Evolutionary conservation across 2,329 filamentous ascomycete species (phyloP).

Genomic region (Monilinia polystroma): DNA sequence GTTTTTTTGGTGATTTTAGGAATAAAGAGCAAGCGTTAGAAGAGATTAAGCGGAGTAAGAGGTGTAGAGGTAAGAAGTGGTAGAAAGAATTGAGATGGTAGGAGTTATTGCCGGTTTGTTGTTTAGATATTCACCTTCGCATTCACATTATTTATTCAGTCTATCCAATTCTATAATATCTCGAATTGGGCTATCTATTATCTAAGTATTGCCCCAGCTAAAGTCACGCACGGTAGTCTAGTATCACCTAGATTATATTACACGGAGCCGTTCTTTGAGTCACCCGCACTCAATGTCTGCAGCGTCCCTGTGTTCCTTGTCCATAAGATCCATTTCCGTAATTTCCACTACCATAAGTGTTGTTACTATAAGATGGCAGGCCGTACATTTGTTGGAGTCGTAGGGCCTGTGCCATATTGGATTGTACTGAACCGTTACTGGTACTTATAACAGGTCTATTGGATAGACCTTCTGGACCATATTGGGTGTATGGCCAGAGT

Average conservation of each 20-base stretch:
- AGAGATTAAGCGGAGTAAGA: too few species aligned
- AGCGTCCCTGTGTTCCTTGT: neutral
- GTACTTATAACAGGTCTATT: slow-evolving; percentile 1
- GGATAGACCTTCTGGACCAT: neutral
- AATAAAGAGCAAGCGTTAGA: neutral
- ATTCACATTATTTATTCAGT: neutral
- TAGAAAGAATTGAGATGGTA: neutral
- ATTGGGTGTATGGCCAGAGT: neutral
- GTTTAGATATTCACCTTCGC: neutral
- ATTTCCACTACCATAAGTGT: neutral
- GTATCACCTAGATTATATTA: neutral
- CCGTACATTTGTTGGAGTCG: neutral
- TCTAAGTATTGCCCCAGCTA: neutral
- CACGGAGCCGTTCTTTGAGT: neutral
- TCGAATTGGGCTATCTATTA: neutral
- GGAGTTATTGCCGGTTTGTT: too few species aligned
- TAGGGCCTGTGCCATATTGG: neutral
- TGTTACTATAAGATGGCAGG: neutral
- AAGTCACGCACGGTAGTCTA: neutral
- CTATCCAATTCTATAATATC: neutral
- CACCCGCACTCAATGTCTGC: neutral
- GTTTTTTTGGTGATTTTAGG: too few species aligned
- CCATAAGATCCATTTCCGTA: neutral
- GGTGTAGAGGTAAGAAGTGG: neutral
- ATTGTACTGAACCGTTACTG: neutral